Percentiles rank a stretch among this genome's conserved stretches.
Evolutionary conservation across 2,329 filamentous ascomycete species (phyloP).

Genomic region (Fusarium nelsonii): DNA sequence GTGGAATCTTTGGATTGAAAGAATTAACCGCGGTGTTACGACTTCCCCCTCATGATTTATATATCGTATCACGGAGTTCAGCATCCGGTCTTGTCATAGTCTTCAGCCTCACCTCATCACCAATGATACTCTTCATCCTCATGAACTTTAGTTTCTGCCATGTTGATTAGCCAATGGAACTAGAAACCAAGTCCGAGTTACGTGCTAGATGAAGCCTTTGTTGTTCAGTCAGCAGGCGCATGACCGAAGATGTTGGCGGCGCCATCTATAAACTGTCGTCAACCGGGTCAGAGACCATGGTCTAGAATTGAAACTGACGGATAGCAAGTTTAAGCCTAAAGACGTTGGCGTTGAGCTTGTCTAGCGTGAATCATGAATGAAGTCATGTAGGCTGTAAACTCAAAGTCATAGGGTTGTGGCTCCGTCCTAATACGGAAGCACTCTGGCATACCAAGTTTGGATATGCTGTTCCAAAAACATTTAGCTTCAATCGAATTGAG

Average conservation of each 20-base stretch:
- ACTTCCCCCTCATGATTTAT: not conserved
- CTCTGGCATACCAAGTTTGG: not conserved
- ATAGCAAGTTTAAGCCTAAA: not conserved
- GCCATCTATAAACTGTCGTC: not conserved
- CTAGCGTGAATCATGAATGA: not conserved
- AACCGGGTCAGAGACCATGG: not conserved
- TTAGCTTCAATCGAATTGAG: too few relatives aligned
- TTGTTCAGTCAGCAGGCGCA: not conserved
- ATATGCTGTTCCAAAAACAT: not conserved
- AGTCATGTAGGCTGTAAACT: not conserved
- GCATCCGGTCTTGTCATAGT: not conserved
- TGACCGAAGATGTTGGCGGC: not conserved
- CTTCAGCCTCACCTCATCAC: not conserved
- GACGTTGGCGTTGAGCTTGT: not conserved
- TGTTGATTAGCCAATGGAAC: not conserved
- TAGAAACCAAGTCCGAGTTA: not conserved
- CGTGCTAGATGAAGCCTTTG: not conserved
- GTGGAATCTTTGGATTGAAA: not conserved
- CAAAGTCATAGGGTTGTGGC: not conserved
- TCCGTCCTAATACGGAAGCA: slow-evolving; percentile 15
- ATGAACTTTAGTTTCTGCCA: not conserved
- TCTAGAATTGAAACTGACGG: slow-evolving; percentile 12
- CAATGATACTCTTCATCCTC: not conserved
- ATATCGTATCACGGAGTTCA: not conserved
- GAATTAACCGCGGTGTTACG: not conserved